A percentile compares a stretch with the other conserved stretches of the same genome.
Evolutionary conservation across 1,139 yeast genomes (phyloP).

Genomic region (Pichia sp.): DNA sequence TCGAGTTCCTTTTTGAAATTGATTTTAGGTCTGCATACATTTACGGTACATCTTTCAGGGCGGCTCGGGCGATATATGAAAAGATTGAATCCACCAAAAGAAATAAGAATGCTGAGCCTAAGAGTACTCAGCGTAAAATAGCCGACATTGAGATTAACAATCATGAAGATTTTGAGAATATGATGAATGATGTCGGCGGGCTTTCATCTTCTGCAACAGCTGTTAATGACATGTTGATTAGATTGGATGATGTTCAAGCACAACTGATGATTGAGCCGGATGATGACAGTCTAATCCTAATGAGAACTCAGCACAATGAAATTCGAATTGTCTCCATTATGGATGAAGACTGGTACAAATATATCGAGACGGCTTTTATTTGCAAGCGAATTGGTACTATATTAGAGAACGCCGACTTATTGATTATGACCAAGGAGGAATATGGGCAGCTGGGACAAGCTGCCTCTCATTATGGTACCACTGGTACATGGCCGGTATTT

Average conservation of each 20-base stretch:
- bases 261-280: constrained; percentile 67
- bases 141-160: background rate
- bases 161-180: constrained; percentile 40
- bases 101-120: background rate
- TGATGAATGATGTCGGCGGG: constrained; percentile 39
- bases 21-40: constrained; percentile 61
- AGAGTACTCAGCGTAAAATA: background rate
- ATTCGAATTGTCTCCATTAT: constrained; percentile 56
- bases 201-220: constrained; percentile 26
- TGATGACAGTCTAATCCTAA: constrained; percentile 55
- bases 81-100: too few species aligned
- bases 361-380: constrained; percentile 27
- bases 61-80: constrained; percentile 6
- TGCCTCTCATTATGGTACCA: constrained; percentile 23
- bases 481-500: constrained; percentile 75
- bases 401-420: constrained; percentile 62
- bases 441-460: constrained; percentile 28
- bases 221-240: constrained; percentile 55
- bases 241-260: constrained; percentile 75
- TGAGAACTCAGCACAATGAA: constrained; percentile 67
- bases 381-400: constrained; percentile 69
- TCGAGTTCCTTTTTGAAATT: constrained; percentile 57
- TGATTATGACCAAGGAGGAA: constrained; percentile 50
- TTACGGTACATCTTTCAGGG: constrained; percentile 20
- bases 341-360: constrained; percentile 23